Conservation (phyloP, 1,284 basidiomycete genomes). For the Trametes hirsuta region DNA sequence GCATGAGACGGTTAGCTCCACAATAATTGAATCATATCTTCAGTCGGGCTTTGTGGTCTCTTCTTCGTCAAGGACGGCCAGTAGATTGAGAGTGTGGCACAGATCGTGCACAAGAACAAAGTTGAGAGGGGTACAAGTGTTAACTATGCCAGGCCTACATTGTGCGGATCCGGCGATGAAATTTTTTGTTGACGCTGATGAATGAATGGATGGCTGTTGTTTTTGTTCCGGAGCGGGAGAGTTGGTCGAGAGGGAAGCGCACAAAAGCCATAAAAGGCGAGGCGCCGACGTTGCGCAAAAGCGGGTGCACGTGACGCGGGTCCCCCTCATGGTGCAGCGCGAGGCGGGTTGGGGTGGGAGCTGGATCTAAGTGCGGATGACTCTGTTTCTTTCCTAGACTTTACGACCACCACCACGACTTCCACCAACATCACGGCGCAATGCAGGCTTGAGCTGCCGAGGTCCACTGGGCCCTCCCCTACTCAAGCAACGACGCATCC, state of each 20-base stretch:
- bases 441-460: conserved; percentile 76
- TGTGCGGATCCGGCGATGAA: no score
- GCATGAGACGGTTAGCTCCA: background rate
- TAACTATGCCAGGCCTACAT: no score
- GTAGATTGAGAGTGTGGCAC: no score
- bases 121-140: no score
- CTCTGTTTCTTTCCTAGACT: conserved; percentile 15
- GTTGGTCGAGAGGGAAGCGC: background rate
- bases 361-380: conserved; percentile 7
- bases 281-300: conserved; percentile 4
- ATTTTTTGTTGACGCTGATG: no score
- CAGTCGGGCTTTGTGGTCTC: conserved; percentile 18
- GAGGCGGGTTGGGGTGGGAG: conserved; percentile 8
- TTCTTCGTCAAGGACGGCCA: conserved; percentile 16
- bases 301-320: conserved; percentile 6
- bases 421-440: conserved; percentile 17
- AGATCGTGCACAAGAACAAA: no score
- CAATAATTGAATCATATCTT: background rate
- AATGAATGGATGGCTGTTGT: no score
- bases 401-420: conserved; percentile 23
- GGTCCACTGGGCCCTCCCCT: conserved; percentile 70
- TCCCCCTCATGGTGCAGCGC: conserved; percentile 11
- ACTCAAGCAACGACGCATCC: conserved; percentile 35
- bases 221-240: no score
- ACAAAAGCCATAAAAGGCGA: background rate